Conservation (phyloP, 2,329 filamentous ascomycete genomes). For the Clonostachys rosea region DNA sequence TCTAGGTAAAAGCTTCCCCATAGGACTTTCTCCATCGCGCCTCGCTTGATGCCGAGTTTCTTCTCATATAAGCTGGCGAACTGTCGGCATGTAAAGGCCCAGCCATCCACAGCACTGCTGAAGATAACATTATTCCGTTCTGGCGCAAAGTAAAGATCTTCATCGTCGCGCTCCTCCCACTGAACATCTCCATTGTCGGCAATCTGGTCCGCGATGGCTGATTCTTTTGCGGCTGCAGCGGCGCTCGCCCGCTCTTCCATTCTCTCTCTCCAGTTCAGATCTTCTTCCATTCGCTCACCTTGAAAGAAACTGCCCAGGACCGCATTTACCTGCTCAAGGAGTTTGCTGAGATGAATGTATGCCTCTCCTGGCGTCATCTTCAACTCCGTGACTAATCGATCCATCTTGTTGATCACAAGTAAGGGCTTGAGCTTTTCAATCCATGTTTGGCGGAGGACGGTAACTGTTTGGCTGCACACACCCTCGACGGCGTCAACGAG, state of each 20-base stretch:
- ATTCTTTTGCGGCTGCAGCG: constrained; percentile 59
- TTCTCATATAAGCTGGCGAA: constrained; percentile 93
- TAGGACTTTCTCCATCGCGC: constrained; percentile 83
- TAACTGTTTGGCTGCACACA: constrained; percentile 97
- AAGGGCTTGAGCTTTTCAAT: constrained; percentile 91
- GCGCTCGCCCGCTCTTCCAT: constrained; percentile 83
- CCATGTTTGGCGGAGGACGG: constrained; percentile 92
- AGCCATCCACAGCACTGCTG: constrained; percentile 95
- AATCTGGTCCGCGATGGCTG: constrained; percentile 37
- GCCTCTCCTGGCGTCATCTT: constrained; percentile 91
- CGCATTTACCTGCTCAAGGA: constrained; percentile 94
- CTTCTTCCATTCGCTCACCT: constrained; percentile 97
- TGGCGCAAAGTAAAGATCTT: constrained; percentile 95
- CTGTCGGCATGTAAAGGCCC: constrained; percentile 95
- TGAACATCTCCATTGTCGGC: constrained; percentile 55
- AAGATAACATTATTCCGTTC: constrained; percentile 99
- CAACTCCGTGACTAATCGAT: constrained; percentile 87
- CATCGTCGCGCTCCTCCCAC: constrained; percentile 90
- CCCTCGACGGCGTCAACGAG: constrained; percentile 96
- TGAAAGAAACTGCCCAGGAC: constrained; percentile 97
- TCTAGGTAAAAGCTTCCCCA: constrained; percentile 98
- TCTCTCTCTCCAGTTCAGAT: constrained; percentile 89
- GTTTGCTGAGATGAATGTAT: constrained; percentile 80
- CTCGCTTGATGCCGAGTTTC: constrained; percentile 91
- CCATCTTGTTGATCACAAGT: constrained; percentile 97